Conservation (phyloP, 23 red algal species). For the Gracilaria vermiculophylla region DNA sequence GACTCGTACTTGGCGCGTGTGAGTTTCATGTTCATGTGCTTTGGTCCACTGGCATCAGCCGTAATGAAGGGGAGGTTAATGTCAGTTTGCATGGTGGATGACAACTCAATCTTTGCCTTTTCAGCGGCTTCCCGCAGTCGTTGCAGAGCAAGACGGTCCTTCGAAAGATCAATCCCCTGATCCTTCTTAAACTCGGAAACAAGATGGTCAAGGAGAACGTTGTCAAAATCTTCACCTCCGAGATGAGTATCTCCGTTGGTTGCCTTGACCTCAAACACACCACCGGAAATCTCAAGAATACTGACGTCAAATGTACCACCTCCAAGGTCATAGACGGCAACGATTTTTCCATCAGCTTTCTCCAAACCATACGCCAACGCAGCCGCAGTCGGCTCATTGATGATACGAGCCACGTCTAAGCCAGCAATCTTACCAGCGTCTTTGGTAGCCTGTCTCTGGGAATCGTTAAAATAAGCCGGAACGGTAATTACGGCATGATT, state of each 20-base stretch:
- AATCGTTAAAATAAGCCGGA: conserved; percentile 98
- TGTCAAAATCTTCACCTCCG: conserved; percentile 99
- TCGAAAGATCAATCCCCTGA: conserved; percentile 95
- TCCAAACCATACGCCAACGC: conserved; percentile 96
- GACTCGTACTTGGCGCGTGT: conserved; percentile 96
- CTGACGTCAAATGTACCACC: conserved; percentile 99
- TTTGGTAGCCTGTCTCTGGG: conserved; percentile 97
- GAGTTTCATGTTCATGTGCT: conserved; percentile 99
- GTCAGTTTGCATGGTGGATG: conserved; percentile 94
- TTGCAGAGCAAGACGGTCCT: conserved; percentile 93
- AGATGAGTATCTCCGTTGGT: conserved; percentile 99
- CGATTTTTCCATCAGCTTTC: conserved; percentile 91
- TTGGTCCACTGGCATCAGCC: conserved; percentile 92
- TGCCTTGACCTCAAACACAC: conserved; percentile 99
- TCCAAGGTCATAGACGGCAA: conserved; percentile 98
- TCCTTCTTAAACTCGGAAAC: conserved; percentile 97
- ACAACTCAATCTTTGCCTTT: conserved; percentile 98
- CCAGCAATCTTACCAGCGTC: conserved; percentile 99
- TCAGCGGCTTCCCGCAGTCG: conserved; percentile 96
- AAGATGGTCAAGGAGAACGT: conserved; percentile 86
- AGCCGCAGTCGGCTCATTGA: conserved; percentile 98
- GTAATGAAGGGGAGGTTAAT: conserved; percentile 99
- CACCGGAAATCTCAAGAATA: conserved; percentile 97
- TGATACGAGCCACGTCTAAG: conserved; percentile 95
- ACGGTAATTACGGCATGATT: conserved; percentile 93